These are phyloP conservation scores for Diospyros lotus DNA, from an alignment of 148 eudicot species.

Conservation along the genomic window DNA sequence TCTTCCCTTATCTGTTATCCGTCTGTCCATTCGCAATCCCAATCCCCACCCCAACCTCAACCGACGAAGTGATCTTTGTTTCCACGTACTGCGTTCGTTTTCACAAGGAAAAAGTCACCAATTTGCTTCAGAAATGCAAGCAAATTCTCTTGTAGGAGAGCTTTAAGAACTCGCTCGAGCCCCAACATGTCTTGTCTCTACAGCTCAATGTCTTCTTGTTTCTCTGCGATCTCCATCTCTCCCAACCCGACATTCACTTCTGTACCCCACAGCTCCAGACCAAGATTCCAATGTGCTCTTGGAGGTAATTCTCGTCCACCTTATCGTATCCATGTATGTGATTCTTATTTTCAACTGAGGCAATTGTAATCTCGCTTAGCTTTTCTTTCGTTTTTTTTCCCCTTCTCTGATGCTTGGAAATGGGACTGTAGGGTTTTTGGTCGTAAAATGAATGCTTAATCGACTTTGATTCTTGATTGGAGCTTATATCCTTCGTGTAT, in stretches of 20 bases:
- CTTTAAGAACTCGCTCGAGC: neutral
- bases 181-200: conserved; percentile 14
- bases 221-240: conserved; percentile 19
- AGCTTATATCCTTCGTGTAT: neutral
- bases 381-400: neutral
- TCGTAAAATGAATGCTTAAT: neutral
- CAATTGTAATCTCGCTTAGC: neutral
- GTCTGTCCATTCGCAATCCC: neutral
- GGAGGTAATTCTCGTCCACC: conserved; percentile 11
- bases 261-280: conserved; percentile 11
- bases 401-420: neutral
- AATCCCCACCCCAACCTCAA: neutral
- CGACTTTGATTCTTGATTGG: neutral
- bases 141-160: neutral
- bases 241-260: conserved; percentile 1
- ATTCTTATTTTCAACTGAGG: neutral
- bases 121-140: neutral
- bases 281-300: conserved; percentile 19
- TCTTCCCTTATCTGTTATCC: no score
- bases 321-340: neutral
- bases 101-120: neutral
- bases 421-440: neutral
- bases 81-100: neutral
- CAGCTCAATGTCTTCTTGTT: conserved; percentile 16
- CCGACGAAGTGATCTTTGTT: no score